Evolutionary conservation across 768 basidiomycete species (phyloP).

Genomic region (Xerocomellus amylosporus): DNA sequence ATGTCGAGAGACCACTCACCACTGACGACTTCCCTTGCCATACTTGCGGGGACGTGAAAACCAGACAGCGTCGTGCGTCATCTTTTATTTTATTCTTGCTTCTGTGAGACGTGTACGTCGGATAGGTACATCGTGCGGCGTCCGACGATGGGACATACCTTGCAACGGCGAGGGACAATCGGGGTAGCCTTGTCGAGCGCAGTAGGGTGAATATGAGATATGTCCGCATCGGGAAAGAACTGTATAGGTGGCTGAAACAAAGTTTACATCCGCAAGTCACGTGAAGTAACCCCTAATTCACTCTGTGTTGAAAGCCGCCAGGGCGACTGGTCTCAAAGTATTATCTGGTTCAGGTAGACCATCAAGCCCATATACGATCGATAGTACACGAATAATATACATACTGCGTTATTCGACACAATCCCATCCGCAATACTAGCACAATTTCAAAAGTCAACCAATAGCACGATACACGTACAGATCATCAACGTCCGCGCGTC

Average conservation of each 20-base stretch:
- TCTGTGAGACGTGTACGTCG: neutral
- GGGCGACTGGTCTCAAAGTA: too few relatives aligned
- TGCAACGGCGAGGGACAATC: slow-evolving; percentile 14
- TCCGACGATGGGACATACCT: slow-evolving; percentile 14
- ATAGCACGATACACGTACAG: neutral
- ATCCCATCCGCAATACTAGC: neutral
- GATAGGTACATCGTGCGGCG: neutral
- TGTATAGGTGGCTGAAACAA: slow-evolving; percentile 30
- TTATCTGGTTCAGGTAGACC: too few relatives aligned
- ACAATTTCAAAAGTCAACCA: neutral
- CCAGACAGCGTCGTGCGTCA: slow-evolving; percentile 99
- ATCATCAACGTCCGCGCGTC: neutral
- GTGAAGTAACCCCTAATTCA: neutral
- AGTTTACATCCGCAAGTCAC: slow-evolving; percentile 7
- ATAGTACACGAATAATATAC: neutral
- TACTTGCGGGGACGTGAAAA: slow-evolving; percentile 93
- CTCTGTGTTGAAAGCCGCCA: too few relatives aligned
- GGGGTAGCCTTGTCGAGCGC: neutral
- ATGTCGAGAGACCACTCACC: slow-evolving; percentile 47
- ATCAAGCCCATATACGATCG: neutral
- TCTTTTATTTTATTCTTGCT: slow-evolving; percentile 69
- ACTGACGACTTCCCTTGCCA: slow-evolving; percentile 95
- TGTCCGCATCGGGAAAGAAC: slow-evolving; percentile 15
- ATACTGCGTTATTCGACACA: neutral
- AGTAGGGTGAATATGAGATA: too few relatives aligned